Percentiles rank a stretch among this genome's conserved stretches.
Evolutionary conservation across 495 filamentous ascomycete genomes (phyloP).

Genomic region (Podospora tetraspora): DNA sequence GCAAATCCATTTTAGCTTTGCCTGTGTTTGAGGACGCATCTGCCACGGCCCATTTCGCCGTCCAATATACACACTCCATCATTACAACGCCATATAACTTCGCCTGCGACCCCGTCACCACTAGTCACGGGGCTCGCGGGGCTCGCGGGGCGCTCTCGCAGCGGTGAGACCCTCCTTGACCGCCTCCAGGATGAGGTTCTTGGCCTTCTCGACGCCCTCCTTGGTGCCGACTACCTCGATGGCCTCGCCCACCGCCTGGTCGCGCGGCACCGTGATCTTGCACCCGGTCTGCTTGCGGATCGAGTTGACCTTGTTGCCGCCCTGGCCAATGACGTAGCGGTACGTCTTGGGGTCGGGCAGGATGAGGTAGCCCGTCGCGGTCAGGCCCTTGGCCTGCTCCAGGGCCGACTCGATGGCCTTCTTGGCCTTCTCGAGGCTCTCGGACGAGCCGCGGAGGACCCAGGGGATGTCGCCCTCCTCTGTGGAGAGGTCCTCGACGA

Average conservation of each 20-base stretch:
- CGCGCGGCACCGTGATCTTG: constrained; percentile 83
- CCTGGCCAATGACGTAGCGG: constrained; percentile 82
- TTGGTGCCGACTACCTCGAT: constrained; percentile 79
- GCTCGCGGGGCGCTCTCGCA: constrained; percentile 10
- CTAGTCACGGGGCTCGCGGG: neutral
- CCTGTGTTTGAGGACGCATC: neutral
- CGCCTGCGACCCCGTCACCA: neutral
- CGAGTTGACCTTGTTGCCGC: constrained; percentile 82
- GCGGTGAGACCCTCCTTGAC: constrained; percentile 50
- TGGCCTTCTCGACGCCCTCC: constrained; percentile 81
- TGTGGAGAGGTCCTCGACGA: constrained; percentile 54
- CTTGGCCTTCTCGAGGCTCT: constrained; percentile 73
- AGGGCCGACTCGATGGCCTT: constrained; percentile 65
- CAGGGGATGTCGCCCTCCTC: constrained; percentile 81
- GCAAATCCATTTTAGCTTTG: neutral
- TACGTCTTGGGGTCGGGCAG: constrained; percentile 86
- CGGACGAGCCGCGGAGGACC: constrained; percentile 72
- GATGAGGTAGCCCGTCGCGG: constrained; percentile 75
- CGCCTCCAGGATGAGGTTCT: constrained; percentile 77
- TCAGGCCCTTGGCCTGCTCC: constrained; percentile 64
- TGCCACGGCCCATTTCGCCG: neutral
- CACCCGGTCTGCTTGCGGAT: constrained; percentile 91
- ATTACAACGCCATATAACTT: neutral
- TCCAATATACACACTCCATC: neutral
- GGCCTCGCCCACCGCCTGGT: constrained; percentile 69